Conservation (phyloP, 371 early-diverging fungal species). For the Caulochytrium protostelioides region DNA sequence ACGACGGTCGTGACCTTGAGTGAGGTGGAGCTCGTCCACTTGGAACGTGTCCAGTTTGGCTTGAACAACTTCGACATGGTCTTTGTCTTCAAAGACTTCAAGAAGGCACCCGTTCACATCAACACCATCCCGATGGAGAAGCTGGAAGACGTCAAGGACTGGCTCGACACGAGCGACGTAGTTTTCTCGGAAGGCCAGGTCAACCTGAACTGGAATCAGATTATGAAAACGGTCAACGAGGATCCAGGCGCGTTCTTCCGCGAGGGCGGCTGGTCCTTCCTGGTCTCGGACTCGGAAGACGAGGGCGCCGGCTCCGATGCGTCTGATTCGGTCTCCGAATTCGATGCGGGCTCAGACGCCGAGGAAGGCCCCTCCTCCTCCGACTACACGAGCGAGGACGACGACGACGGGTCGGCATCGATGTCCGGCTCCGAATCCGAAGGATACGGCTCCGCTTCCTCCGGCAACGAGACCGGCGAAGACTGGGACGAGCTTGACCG, state of each 20-base stretch:
- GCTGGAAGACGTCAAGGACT: slow-evolving; percentile 90
- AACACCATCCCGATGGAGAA: slow-evolving; percentile 88
- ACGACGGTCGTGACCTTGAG: slow-evolving; percentile 79
- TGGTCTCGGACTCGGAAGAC: slow-evolving; percentile 44
- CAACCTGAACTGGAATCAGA: slow-evolving; percentile 93
- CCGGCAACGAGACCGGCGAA: slow-evolving; percentile 37
- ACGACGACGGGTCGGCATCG: slow-evolving; percentile 28
- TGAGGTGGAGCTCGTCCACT: slow-evolving; percentile 92
- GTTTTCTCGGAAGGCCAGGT: slow-evolving; percentile 91
- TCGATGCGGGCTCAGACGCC: slow-evolving; percentile 7
- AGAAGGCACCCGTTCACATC: slow-evolving; percentile 76
- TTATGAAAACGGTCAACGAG: slow-evolving; percentile 95
- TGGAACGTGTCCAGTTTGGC: slow-evolving; percentile 96
- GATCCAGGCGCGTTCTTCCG: slow-evolving; percentile 91
- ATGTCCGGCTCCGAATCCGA: slow-evolving; percentile 15
- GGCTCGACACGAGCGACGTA: slow-evolving; percentile 94
- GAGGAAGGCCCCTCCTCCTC: too few relatives aligned
- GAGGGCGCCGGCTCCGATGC: slow-evolving; percentile 17
- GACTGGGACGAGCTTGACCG: slow-evolving; percentile 68
- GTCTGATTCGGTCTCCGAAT: slow-evolving; percentile 10
- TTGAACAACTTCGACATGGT: slow-evolving; percentile 98
- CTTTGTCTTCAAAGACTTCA: slow-evolving; percentile 91
- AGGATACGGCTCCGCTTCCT: slow-evolving; percentile 27
- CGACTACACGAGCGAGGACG: background rate
- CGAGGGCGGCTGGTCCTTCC: slow-evolving; percentile 91